Evolutionary conservation across 371 early-diverging fungal genomes (phyloP), one percentile per base, ranked within the genome.

Genomic region (Mucor irregularis): DNA sequence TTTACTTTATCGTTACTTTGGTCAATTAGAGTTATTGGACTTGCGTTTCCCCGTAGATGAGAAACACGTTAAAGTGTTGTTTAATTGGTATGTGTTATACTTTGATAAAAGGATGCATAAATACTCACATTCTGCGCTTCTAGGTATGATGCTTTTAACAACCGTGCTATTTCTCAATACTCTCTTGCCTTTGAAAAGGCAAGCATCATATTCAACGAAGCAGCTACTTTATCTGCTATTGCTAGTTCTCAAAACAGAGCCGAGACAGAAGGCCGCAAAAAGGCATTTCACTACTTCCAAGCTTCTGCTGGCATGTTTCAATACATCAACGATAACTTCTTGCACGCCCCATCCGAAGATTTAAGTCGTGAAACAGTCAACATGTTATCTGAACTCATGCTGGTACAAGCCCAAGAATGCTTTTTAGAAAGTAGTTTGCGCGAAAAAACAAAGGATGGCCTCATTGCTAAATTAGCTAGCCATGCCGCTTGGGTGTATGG

Each of bases 131-230:
- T 34, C 8, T 38, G 14, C 55, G 19, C 30, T 34, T 22, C 22
- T 33, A 92, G 94, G 94, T 89, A 87, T 66, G 95, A 94, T 58
- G 89, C 91, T 5, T 94, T 94, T 66, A 87, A 85, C 24, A 72
- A 63, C 19, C 66, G 67, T 6, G 52, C 66, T 11, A 71, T 70
- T 13, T 63, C 74, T 11, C 98, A 98, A 61, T 86, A 84, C 66
- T 94, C 96, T 3, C 78, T 96, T 49, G 98, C 98, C 2, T 97
- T 92, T 69, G 97, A 96, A 61, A 95, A 96, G 78, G 98, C 97
- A 1, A 90, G 91, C 67, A 83, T 91, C 13, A 90, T 98, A 52
- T 98, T 95, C 76, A 96, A 96, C 62, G 86, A 95, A 40, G 98
- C 94, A 2, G 87, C 94, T 4, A 82, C 86, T 1, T 69, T 91